Conservation (phyloP, 2,329 filamentous ascomycete genomes). For the Blastomyces silverae region DNA sequence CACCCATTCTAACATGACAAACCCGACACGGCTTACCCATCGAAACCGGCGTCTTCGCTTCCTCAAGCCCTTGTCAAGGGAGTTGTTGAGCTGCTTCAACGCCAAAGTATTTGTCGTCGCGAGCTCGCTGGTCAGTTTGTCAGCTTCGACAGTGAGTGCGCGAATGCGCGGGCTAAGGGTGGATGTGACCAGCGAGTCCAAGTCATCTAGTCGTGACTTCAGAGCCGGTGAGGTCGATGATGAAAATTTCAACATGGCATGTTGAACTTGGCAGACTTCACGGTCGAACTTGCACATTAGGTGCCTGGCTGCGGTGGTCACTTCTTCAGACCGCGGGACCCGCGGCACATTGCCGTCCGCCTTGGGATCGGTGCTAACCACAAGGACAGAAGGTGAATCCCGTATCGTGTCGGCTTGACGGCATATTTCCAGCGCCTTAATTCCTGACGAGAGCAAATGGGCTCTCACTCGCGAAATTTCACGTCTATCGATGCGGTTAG, state of each 20-base stretch:
- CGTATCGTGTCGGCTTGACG: slow-evolving; percentile 53
- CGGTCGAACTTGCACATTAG: slow-evolving; percentile 46
- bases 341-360: slow-evolving; percentile 32
- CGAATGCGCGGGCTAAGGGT: slow-evolving; percentile 55
- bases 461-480: slow-evolving; percentile 75
- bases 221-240: slow-evolving; percentile 42
- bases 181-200: slow-evolving; percentile 44
- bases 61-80: slow-evolving; percentile 61
- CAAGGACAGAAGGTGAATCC: slow-evolving; percentile 32
- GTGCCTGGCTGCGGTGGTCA: slow-evolving; percentile 48
- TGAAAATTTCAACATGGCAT: slow-evolving; percentile 43
- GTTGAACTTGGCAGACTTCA: slow-evolving; percentile 40
- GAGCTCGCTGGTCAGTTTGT: slow-evolving; percentile 68
- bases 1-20: slow-evolving; percentile 78
- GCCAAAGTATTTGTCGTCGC: slow-evolving; percentile 69
- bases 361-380: slow-evolving; percentile 21
- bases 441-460: slow-evolving; percentile 73
- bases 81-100: slow-evolving; percentile 72
- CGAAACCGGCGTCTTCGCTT: slow-evolving; percentile 67
- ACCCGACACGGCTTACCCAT: slow-evolving; percentile 68
- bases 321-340: slow-evolving; percentile 46
- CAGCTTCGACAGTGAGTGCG: slow-evolving; percentile 66
- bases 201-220: slow-evolving; percentile 38
- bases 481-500: slow-evolving; percentile 50
- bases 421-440: slow-evolving; percentile 77